Evolutionary conservation across 176 grass and related monocot genomes (phyloP).

Genomic region (Oryza longistaminata): DNA sequence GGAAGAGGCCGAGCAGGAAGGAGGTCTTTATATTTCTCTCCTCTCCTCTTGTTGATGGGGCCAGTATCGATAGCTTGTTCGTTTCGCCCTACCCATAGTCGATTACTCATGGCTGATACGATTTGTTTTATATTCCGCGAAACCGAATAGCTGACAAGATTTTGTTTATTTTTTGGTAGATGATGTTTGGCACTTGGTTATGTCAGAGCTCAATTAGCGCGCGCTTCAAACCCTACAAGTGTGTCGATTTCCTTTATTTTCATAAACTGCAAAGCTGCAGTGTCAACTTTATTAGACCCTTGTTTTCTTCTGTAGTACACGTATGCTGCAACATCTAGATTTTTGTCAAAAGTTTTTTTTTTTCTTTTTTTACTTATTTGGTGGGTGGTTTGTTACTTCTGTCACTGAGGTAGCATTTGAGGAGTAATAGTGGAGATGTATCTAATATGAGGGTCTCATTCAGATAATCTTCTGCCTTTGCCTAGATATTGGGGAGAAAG

Average conservation of each 20-base stretch:
- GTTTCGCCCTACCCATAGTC: neutral
- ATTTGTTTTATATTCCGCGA: neutral
- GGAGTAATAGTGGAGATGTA: neutral
- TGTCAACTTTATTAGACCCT: neutral
- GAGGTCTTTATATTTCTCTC: constrained; percentile 22
- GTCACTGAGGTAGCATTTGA: neutral
- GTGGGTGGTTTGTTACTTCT: neutral
- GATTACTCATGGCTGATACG: neutral
- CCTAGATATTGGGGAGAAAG: constrained; percentile 67
- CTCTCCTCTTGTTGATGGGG: neutral
- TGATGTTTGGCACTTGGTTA: neutral
- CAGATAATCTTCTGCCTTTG: constrained; percentile 23
- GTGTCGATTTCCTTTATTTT: neutral
- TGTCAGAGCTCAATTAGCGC: neutral
- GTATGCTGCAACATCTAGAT: neutral
- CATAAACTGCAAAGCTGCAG: neutral
- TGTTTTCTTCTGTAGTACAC: neutral
- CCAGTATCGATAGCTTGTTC: no score
- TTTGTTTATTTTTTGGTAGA: neutral
- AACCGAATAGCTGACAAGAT: no score
- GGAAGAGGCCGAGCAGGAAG: constrained; percentile 30
- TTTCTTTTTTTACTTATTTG: neutral
- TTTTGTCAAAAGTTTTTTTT: neutral
- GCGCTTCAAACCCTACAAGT: neutral
- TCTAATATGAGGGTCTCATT: constrained; percentile 12